Evolutionary conservation across 805 yeast species (phyloP).

Genomic region (Nakazawaea wyomingensis): DNA sequence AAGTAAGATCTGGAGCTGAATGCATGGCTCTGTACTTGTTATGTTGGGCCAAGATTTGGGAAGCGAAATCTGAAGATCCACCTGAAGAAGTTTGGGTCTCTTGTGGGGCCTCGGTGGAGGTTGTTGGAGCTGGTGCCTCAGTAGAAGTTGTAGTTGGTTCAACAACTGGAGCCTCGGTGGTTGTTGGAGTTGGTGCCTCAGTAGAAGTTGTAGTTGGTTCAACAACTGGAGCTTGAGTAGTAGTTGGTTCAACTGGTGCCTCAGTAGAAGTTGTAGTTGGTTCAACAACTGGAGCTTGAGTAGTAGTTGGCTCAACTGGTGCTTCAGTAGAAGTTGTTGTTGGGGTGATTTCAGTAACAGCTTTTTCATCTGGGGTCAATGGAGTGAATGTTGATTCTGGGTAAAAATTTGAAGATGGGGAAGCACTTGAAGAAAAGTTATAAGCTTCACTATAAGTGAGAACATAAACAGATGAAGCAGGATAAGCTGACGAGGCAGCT

Average conservation of each 20-base stretch:
- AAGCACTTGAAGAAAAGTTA: not conserved
- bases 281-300: slow-evolving; percentile 15
- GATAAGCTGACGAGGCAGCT: not conserved
- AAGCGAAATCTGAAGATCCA: slow-evolving; percentile 27
- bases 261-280: slow-evolving; percentile 19
- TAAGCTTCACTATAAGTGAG: not conserved
- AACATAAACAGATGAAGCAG: not conserved
- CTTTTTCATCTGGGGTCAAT: slow-evolving; percentile 6
- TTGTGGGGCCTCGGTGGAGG: slow-evolving; percentile 22
- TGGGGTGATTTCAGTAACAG: slow-evolving; percentile 4
- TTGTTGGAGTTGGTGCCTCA: slow-evolving; percentile 15
- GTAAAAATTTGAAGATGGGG: too few species aligned
- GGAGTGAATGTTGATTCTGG: slow-evolving; percentile 7
- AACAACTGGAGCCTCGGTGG: slow-evolving; percentile 16
- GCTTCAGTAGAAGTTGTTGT: slow-evolving; percentile 15
- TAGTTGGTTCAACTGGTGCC: slow-evolving; percentile 17
- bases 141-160: slow-evolving; percentile 15
- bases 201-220: not conserved
- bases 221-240: too few species aligned
- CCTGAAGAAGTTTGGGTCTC: slow-evolving; percentile 18
- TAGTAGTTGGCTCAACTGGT: slow-evolving; percentile 17
- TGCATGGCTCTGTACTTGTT: slow-evolving; percentile 53
- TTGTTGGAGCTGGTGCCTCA: slow-evolving; percentile 15
- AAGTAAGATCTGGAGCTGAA: slow-evolving; percentile 42
- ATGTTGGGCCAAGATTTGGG: slow-evolving; percentile 51